Evolutionary conservation across 768 basidiomycete species (phyloP).

Genomic region (Macrolepiota dolichaula): DNA sequence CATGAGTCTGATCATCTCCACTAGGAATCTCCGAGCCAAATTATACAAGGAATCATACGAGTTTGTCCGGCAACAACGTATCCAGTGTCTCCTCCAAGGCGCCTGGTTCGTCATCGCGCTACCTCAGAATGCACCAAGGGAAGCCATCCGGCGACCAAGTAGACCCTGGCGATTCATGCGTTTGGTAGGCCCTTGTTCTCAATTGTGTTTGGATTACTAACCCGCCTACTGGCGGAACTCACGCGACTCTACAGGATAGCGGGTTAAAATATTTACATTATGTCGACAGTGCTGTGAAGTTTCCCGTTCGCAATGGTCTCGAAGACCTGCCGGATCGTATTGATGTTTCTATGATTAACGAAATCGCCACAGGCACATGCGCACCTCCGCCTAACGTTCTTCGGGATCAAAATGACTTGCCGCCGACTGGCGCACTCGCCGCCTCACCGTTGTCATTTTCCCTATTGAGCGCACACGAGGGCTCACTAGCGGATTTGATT

Average conservation of each 20-base stretch:
- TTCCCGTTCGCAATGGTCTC: slow-evolving; percentile 72
- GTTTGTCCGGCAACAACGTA: slow-evolving; percentile 85
- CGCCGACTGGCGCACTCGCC: slow-evolving; percentile 45
- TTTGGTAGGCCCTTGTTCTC: slow-evolving; percentile 45
- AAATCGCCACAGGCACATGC: slow-evolving; percentile 75
- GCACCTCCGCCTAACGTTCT: slow-evolving; percentile 62
- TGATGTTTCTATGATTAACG: slow-evolving; percentile 75
- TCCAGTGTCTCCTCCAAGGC: slow-evolving; percentile 84
- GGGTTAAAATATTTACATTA: slow-evolving; percentile 81
- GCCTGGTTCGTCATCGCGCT: slow-evolving; percentile 90
- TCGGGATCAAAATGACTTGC: slow-evolving; percentile 59
- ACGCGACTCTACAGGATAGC: slow-evolving; percentile 53
- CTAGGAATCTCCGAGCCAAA: slow-evolving; percentile 80
- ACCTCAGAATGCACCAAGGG: slow-evolving; percentile 48
- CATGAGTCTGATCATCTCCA: slow-evolving; percentile 6
- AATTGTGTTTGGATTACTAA: not conserved
- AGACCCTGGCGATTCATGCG: slow-evolving; percentile 87
- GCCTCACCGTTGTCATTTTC: slow-evolving; percentile 77
- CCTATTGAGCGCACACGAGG: slow-evolving; percentile 64
- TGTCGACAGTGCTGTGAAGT: slow-evolving; percentile 77
- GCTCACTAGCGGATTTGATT: slow-evolving; percentile 73
- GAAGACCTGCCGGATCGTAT: slow-evolving; percentile 88
- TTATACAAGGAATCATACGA: slow-evolving; percentile 89
- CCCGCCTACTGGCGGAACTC: slow-evolving; percentile 9
- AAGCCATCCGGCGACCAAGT: slow-evolving; percentile 51